phyloP scores from a whole-genome alignment of 1,284 basidiomycete genomes.

The Cerioporus squamosus region DNA sequence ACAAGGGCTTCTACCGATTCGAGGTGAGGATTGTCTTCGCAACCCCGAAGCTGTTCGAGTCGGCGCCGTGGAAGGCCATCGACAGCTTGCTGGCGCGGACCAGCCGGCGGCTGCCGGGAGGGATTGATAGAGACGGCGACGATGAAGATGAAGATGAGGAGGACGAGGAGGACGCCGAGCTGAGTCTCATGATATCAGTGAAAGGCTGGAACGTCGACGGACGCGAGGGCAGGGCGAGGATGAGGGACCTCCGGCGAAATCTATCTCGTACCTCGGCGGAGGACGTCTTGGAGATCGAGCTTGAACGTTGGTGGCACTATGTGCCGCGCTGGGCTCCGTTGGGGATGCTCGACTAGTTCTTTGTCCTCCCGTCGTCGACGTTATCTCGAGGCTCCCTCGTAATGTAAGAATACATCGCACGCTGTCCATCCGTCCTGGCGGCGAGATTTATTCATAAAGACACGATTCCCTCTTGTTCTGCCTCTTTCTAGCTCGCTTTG shows the following conservation, averaged over 20 bases:
- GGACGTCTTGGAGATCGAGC: neutral
- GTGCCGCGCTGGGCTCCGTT: neutral
- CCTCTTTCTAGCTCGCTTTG: too few species aligned
- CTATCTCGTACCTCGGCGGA: neutral
- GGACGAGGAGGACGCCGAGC: neutral
- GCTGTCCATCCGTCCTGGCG: too few species aligned
- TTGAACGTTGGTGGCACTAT: neutral
- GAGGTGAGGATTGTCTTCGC: conserved; percentile 5
- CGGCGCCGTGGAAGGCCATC: conserved; percentile 10
- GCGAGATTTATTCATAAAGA: too few species aligned
- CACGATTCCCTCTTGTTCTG: too few species aligned
- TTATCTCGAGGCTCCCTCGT: too few species aligned
- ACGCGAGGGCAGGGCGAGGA: neutral
- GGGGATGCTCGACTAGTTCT: too few species aligned
- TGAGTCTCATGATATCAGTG: neutral
- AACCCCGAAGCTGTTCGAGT: conserved; percentile 4
- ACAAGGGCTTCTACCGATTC: neutral
- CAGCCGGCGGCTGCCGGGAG: neutral
- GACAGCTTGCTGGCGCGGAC: conserved; percentile 2
- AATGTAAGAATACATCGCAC: too few species aligned
- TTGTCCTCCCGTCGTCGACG: too few species aligned
- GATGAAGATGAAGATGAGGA: neutral
- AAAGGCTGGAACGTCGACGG: neutral
- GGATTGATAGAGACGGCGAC: too few species aligned
- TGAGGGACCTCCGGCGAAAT: neutral